phyloP scores from a whole-genome alignment of 192 early-diverging fungal genomes.

The Podila epigama region DNA sequence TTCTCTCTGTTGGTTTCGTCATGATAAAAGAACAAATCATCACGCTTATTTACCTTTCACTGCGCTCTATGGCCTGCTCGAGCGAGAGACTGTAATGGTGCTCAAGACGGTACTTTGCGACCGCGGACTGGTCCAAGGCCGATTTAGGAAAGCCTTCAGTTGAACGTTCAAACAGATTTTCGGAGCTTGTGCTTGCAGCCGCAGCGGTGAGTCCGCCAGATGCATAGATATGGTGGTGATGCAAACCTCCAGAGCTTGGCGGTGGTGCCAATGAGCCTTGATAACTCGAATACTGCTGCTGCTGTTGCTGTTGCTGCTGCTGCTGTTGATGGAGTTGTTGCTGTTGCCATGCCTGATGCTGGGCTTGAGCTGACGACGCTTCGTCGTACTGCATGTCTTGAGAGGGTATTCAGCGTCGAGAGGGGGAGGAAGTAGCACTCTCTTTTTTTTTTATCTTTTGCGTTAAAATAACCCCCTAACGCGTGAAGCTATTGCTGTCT shows the following conservation, averaged over 20 bases:
- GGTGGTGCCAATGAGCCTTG: background rate
- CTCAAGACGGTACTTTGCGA: conserved; percentile 91
- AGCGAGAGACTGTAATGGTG: conserved; percentile 92
- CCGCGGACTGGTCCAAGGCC: conserved; percentile 85
- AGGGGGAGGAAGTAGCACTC: background rate
- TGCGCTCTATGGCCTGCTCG: conserved; percentile 88
- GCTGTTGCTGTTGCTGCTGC: conserved; percentile 3
- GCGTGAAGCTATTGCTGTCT: background rate
- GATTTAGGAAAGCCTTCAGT: conserved; percentile 79
- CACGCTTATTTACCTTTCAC: conserved; percentile 61
- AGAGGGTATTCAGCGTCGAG: background rate
- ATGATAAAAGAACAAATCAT: too few species aligned
- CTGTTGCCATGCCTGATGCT: conserved; percentile 10
- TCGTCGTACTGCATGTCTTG: conserved; percentile 10
- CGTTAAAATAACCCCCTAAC: too few species aligned
- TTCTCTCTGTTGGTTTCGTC: too few species aligned
- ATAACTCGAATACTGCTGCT: conserved; percentile 5
- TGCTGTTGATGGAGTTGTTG: conserved; percentile 4
- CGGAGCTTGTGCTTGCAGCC: too few species aligned
- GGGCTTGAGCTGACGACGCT: background rate
- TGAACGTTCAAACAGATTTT: conserved; percentile 67
- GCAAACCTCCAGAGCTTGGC: background rate
- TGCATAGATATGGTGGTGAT: background rate
- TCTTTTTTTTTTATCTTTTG: background rate
- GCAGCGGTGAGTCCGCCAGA: too few species aligned